A percentile compares a stretch with the other conserved stretches of the same genome.
Evolutionary conservation across 2,329 filamentous ascomycete genomes (phyloP).

Genomic region (Colletotrichum graminicola): DNA sequence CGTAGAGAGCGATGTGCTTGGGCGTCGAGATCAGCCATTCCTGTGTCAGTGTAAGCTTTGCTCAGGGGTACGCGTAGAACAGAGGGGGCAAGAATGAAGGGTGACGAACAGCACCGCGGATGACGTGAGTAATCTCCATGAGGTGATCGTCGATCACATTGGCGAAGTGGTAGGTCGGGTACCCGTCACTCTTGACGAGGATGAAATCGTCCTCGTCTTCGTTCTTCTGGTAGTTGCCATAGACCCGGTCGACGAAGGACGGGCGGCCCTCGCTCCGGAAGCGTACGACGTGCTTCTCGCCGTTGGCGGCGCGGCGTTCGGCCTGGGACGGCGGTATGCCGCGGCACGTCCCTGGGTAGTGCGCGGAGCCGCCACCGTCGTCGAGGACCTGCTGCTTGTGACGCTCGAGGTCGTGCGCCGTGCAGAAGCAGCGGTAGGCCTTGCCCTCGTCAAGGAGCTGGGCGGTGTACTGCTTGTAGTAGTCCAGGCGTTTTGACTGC

Average conservation of each 20-base stretch:
- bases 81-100: background rate
- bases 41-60: constrained; percentile 50
- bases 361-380: constrained; percentile 54
- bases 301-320: constrained; percentile 74
- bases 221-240: constrained; percentile 73
- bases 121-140: constrained; percentile 96
- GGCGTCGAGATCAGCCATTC: constrained; percentile 98
- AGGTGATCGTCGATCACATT: constrained; percentile 97
- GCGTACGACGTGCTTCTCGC: constrained; percentile 82
- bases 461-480: constrained; percentile 80
- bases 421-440: constrained; percentile 96
- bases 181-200: constrained; percentile 89
- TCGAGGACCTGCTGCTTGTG: constrained; percentile 74
- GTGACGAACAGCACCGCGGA: constrained; percentile 83
- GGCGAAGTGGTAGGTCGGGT: constrained; percentile 95
- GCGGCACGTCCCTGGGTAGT: constrained; percentile 76
- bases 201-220: constrained; percentile 82
- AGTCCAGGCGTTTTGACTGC: constrained; percentile 80
- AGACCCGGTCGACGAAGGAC: constrained; percentile 82
- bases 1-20: constrained; percentile 76
- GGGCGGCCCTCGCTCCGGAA: constrained; percentile 75
- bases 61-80: background rate
- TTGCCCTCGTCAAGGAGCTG: constrained; percentile 76
- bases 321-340: constrained; percentile 76
- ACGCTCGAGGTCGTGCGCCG: constrained; percentile 74